phyloP scores from a whole-genome alignment of 2,329 filamentous ascomycete species.

The Fusarium transvaalense region DNA sequence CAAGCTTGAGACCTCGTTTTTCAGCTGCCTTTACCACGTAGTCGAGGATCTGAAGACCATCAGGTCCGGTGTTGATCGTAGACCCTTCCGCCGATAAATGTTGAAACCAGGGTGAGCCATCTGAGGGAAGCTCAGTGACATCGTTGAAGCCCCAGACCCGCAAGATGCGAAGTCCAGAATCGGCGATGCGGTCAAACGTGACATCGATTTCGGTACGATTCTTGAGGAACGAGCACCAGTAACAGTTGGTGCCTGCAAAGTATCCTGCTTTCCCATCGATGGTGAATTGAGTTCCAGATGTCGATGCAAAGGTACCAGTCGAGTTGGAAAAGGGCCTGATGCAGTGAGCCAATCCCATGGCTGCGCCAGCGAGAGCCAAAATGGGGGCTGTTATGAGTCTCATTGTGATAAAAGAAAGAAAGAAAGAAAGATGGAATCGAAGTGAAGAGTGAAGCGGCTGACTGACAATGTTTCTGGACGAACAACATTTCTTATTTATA shows the following conservation, averaged over 20 bases:
- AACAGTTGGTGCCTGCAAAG: slow-evolving; percentile 67
- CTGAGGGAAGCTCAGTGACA: slow-evolving; percentile 57
- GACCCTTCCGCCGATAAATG: slow-evolving; percentile 60
- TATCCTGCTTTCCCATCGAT: slow-evolving; percentile 61
- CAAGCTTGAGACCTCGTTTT: slow-evolving; percentile 69
- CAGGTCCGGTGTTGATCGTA: slow-evolving; percentile 45
- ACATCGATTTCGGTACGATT: slow-evolving; percentile 68
- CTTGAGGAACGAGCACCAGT: slow-evolving; percentile 66
- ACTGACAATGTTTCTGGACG: background rate
- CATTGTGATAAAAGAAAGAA: background rate
- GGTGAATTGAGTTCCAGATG: slow-evolving; percentile 52
- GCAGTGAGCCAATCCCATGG: background rate
- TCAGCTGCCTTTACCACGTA: slow-evolving; percentile 72
- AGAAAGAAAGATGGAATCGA: background rate
- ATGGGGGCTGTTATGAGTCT: background rate
- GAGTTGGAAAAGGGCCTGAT: background rate
- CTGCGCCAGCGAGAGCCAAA: background rate
- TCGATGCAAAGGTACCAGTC: background rate
- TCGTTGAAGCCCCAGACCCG: slow-evolving; percentile 73
- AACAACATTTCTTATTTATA: background rate
- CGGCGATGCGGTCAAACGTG: slow-evolving; percentile 60
- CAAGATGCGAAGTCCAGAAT: slow-evolving; percentile 67
- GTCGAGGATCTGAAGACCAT: slow-evolving; percentile 53
- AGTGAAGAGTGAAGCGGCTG: background rate
- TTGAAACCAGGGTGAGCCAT: slow-evolving; percentile 63